A percentile compares a stretch with the other conserved stretches of the same genome.
phyloP scores from a whole-genome alignment of 768 basidiomycete species.

The Coprinopsis cinerea region DNA sequence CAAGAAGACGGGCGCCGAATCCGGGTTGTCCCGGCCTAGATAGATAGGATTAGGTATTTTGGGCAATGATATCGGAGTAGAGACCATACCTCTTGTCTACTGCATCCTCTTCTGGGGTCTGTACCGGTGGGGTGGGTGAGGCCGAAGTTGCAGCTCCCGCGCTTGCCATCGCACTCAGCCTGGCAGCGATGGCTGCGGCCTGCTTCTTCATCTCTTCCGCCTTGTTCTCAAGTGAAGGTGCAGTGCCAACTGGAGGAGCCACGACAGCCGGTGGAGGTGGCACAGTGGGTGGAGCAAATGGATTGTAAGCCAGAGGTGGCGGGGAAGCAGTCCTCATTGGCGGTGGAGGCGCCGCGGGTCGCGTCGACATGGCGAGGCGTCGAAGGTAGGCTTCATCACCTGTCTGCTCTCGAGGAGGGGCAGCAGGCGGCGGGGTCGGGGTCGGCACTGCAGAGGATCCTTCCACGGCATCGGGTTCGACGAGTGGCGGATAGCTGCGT shows the following conservation, averaged over 20 bases:
- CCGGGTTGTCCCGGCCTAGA: constrained; percentile 59
- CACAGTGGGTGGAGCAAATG: constrained; percentile 58
- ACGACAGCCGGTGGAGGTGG: constrained; percentile 50
- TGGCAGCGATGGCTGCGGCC: constrained; percentile 80
- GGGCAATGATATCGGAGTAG: not conserved
- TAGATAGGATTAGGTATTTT: not conserved
- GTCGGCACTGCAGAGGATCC: constrained; percentile 1
- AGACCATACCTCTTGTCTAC: constrained; percentile 14
- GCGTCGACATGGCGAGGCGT: constrained; percentile 51
- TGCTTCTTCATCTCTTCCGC: constrained; percentile 70
- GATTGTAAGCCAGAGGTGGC: constrained; percentile 58
- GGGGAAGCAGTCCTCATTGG: constrained; percentile 35
- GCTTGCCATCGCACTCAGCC: constrained; percentile 51
- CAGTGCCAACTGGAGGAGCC: constrained; percentile 24
- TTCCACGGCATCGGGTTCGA: constrained; percentile 11
- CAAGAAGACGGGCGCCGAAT: constrained; percentile 87
- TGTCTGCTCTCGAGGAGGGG: constrained; percentile 28
- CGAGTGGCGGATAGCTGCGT: constrained; percentile 7
- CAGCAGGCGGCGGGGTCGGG: constrained; percentile 8
- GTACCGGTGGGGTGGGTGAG: constrained; percentile 22
- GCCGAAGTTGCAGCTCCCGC: constrained; percentile 20
- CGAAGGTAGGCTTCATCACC: constrained; percentile 69
- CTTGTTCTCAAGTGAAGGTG: too few species aligned
- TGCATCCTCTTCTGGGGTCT: constrained; percentile 29
- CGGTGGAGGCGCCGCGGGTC: constrained; percentile 21